A percentile compares a stretch with the other conserved stretches of the same genome.
phyloP scores from a whole-genome alignment of 176 grass and related monocot genomes.

The Thinopyrum elongatum region DNA sequence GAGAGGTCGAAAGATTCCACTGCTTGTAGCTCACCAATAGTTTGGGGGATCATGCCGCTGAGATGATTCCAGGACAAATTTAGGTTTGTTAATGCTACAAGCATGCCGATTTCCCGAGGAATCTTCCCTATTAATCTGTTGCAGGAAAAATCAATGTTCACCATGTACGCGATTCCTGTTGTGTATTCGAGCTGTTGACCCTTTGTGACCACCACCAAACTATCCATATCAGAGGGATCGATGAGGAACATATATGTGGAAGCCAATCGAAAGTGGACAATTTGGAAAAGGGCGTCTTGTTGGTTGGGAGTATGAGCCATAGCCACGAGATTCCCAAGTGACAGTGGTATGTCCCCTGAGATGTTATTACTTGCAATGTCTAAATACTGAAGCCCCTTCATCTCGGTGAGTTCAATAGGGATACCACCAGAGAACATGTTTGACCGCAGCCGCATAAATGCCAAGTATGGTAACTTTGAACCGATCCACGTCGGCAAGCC shows the following conservation, averaged over 20 bases:
- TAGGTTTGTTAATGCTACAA: slow-evolving; percentile 7
- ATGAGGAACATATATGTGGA: background rate
- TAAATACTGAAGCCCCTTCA: slow-evolving; percentile 16
- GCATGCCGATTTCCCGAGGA: background rate
- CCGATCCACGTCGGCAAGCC: background rate
- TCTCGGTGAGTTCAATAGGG: background rate
- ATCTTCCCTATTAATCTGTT: slow-evolving; percentile 26
- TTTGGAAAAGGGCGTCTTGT: background rate
- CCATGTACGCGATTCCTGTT: slow-evolving; percentile 7
- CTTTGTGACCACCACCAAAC: background rate
- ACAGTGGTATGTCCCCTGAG: background rate
- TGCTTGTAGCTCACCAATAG: background rate
- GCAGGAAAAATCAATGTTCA: slow-evolving; percentile 24
- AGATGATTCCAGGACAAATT: slow-evolving; percentile 42
- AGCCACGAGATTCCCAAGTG: background rate
- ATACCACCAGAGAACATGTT: slow-evolving; percentile 16
- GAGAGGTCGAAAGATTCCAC: slow-evolving; percentile 1
- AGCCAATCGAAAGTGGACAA: background rate
- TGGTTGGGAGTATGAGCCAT: background rate
- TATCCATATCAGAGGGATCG: background rate
- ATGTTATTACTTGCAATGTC: slow-evolving; percentile 8
- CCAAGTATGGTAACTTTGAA: background rate
- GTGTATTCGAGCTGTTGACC: background rate
- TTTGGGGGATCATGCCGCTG: slow-evolving; percentile 30
- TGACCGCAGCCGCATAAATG: background rate